Conservation (phyloP, 2,329 filamentous ascomycete species). For the Microsporum ferrugineum region DNA sequence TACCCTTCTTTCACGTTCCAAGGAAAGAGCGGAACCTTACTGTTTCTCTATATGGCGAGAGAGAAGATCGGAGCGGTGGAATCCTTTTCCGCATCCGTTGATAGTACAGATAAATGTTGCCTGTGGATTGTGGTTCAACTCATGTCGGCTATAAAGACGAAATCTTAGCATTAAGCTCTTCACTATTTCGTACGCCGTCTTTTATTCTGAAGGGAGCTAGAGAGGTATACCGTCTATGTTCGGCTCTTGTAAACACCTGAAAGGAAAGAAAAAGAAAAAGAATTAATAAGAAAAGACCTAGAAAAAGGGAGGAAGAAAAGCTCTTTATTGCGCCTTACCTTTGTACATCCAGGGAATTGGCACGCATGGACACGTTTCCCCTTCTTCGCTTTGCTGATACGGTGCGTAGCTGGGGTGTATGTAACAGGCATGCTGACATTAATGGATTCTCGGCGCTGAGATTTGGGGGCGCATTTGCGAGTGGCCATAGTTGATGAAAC, state of each 20-base stretch:
- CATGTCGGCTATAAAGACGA: conserved; percentile 32
- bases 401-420: conserved; percentile 40
- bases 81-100: conserved; percentile 37
- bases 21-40: conserved; percentile 22
- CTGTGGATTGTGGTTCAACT: conserved; percentile 41
- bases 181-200: not conserved
- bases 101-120: conserved; percentile 35
- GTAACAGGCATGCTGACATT: conserved; percentile 19
- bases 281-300: not conserved
- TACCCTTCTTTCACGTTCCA: not conserved
- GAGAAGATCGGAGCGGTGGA: conserved; percentile 38
- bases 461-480: not conserved
- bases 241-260: conserved; percentile 41
- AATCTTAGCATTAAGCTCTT: not conserved
- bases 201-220: not conserved
- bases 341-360: conserved; percentile 37
- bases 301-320: conserved; percentile 6
- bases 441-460: not conserved
- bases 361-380: conserved; percentile 41
- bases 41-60: conserved; percentile 41
- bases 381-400: conserved; percentile 43
- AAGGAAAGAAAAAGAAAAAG: conserved; percentile 6
- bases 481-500: not conserved
- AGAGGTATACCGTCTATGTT: conserved; percentile 32
- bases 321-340: conserved; percentile 25